phyloP scores from a whole-genome alignment of 805 yeast species.

The Candida jianshihensis region DNA sequence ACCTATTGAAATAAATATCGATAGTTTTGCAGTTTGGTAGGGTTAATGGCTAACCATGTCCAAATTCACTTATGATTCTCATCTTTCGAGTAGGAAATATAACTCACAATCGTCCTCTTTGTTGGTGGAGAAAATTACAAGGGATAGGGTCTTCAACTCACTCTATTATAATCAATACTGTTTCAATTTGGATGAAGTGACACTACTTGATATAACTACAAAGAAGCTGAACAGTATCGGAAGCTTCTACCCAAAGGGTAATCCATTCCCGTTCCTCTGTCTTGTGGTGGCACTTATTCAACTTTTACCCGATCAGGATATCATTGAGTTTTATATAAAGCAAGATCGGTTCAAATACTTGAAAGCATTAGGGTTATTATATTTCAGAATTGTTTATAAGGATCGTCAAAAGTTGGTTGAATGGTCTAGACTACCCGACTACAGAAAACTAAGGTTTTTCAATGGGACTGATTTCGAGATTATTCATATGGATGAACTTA shows the following conservation, averaged over 20 bases:
- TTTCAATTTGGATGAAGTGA: conserved; percentile 41
- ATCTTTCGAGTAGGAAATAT: conserved; percentile 14
- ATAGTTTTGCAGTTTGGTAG: too few species aligned
- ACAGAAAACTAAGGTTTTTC: conserved; percentile 54
- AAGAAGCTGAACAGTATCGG: conserved; percentile 42
- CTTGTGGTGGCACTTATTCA: conserved; percentile 72
- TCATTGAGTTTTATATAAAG: conserved; percentile 43
- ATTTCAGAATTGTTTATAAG: conserved; percentile 36
- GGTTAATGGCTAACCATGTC: too few species aligned
- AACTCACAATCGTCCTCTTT: conserved; percentile 42
- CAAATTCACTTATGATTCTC: conserved; percentile 13
- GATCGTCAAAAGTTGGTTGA: conserved; percentile 38
- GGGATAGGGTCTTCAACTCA: conserved; percentile 51
- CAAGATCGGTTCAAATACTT: conserved; percentile 76
- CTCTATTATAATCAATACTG: conserved; percentile 54
- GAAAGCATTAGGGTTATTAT: conserved; percentile 62
- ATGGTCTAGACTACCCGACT: conserved; percentile 43
- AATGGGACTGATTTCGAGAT: conserved; percentile 34
- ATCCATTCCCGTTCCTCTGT: conserved; percentile 72
- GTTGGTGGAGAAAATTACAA: conserved; percentile 50
- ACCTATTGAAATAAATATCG: too few species aligned
- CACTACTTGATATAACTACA: conserved; percentile 42
- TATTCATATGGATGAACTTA: conserved; percentile 65
- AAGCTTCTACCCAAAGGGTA: conserved; percentile 45
- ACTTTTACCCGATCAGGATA: conserved; percentile 57